Percentiles rank a stretch among this genome's conserved stretches.
phyloP scores from a whole-genome alignment of 176 grass and related monocot species.

The Rhipidocladum racemiflorum region DNA sequence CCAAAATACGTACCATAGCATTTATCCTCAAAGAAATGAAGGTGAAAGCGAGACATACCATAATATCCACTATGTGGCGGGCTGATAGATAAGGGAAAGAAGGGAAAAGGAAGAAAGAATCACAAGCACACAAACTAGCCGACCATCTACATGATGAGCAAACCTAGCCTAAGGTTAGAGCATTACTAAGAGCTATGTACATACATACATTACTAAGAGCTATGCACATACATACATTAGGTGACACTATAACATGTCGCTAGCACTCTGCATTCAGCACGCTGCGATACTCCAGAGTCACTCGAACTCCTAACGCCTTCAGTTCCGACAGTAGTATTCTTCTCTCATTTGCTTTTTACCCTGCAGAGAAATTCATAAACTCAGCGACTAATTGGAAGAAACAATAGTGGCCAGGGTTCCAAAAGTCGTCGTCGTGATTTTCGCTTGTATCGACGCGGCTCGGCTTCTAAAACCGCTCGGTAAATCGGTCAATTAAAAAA shows the following conservation, averaged over 20 bases:
- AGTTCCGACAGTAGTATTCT: neutral
- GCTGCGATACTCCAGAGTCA: neutral
- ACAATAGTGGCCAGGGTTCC: neutral
- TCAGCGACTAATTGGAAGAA: constrained; percentile 4
- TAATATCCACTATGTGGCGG: neutral
- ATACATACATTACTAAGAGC: neutral
- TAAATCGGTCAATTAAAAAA: too few species aligned
- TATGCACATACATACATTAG: neutral
- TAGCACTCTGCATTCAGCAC: neutral
- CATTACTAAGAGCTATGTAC: constrained; percentile 33
- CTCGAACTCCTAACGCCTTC: neutral
- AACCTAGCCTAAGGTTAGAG: constrained; percentile 25
- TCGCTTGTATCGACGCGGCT: too few species aligned
- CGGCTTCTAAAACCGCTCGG: too few species aligned
- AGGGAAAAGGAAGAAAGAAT: neutral
- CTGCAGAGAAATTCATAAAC: neutral
- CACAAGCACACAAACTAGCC: constrained; percentile 11
- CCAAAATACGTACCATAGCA: neutral
- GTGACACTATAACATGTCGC: neutral
- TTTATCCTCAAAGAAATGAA: neutral
- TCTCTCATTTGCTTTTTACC: constrained; percentile 39
- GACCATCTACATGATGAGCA: constrained; percentile 35
- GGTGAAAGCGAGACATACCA: neutral
- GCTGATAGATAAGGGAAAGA: neutral
- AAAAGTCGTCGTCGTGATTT: too few species aligned